phyloP scores from a whole-genome alignment of 2,329 filamentous ascomycete species.

The Cryoendolithus antarcticus region DNA sequence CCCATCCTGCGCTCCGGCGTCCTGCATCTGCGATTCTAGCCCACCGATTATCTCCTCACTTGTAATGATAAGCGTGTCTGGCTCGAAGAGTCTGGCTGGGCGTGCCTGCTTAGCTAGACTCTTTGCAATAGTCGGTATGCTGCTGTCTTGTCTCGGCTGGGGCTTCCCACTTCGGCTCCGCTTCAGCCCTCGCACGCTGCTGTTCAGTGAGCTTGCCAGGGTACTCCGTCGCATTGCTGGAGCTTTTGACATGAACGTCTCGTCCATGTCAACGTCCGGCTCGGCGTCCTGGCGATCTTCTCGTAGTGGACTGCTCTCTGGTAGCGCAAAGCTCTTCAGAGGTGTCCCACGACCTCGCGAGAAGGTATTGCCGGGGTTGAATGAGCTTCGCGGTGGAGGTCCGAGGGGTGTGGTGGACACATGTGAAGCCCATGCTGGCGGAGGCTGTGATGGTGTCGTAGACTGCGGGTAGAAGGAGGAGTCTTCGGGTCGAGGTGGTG shows the following conservation, averaged over 20 bases:
- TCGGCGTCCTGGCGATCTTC: conserved; percentile 22
- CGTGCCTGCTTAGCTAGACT: conserved; percentile 47
- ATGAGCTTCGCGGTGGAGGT: conserved; percentile 25
- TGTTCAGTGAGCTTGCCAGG: conserved; percentile 11
- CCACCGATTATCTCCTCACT: conserved; percentile 57
- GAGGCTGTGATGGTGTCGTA: conserved; percentile 25
- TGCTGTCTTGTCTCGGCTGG: conserved; percentile 41
- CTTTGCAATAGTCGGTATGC: conserved; percentile 60
- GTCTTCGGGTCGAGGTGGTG: conserved; percentile 14
- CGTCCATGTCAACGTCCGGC: conserved; percentile 17
- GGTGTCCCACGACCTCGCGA: conserved; percentile 11
- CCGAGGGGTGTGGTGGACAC: conserved; percentile 24
- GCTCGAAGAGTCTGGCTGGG: conserved; percentile 52
- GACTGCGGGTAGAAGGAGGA: conserved; percentile 18
- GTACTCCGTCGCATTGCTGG: conserved; percentile 5
- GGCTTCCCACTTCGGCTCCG: conserved; percentile 28
- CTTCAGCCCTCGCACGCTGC: conserved; percentile 22
- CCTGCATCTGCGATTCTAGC: conserved; percentile 11
- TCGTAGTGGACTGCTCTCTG: conserved; percentile 25
- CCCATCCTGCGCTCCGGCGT: conserved; percentile 18
- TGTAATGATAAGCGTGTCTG: conserved; percentile 57
- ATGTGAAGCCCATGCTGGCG: conserved; percentile 21
- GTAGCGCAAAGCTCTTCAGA: conserved; percentile 22
- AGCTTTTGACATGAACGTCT: conserved; percentile 8
- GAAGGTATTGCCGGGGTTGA: conserved; percentile 20